These are phyloP conservation scores for Talaromyces proteolyticus DNA, from an alignment of 495 filamentous ascomycete genomes.

Conservation along the genomic window DNA sequence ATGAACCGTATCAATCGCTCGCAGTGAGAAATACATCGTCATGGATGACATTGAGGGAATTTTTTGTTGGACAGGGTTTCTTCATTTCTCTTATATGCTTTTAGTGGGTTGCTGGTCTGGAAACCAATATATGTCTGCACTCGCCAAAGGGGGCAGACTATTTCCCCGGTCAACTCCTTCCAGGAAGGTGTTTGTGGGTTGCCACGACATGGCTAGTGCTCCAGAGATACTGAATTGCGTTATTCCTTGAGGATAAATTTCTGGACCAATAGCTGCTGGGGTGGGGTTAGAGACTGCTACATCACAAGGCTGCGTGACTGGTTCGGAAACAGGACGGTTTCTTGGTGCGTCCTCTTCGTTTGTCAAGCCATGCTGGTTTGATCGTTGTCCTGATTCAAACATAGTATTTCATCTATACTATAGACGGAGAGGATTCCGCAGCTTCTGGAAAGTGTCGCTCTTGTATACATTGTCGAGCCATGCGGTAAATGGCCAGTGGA, in stretches of 20 bases:
- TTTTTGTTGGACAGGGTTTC: no score
- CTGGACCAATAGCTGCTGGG: slow-evolving; percentile 18
- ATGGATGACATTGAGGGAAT: no score
- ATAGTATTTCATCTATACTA: neutral
- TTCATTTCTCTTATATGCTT: no score
- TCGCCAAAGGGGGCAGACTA: slow-evolving; percentile 22
- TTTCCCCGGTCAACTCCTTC: slow-evolving; percentile 17
- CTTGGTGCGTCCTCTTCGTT: slow-evolving; percentile 1
- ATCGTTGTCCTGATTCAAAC: neutral
- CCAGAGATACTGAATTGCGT: neutral
- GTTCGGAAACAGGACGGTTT: neutral
- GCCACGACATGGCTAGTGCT: slow-evolving; percentile 26
- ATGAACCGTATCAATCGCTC: no score
- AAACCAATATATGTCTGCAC: neutral
- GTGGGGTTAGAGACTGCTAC: slow-evolving; percentile 1
- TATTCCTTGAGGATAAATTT: neutral
- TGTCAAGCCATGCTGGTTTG: neutral
- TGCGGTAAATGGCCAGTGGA: slow-evolving; percentile 24
- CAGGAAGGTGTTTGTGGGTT: slow-evolving; percentile 25
- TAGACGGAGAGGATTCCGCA: neutral
- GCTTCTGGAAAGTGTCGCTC: slow-evolving; percentile 26
- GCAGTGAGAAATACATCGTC: no score
- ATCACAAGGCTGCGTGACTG: no score
- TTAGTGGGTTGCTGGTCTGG: neutral
- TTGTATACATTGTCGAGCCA: slow-evolving; percentile 24